Evolutionary conservation across 805 yeast genomes (phyloP), one percentile per base, ranked within the genome.

Genomic region (Yarrowia deformans): DNA sequence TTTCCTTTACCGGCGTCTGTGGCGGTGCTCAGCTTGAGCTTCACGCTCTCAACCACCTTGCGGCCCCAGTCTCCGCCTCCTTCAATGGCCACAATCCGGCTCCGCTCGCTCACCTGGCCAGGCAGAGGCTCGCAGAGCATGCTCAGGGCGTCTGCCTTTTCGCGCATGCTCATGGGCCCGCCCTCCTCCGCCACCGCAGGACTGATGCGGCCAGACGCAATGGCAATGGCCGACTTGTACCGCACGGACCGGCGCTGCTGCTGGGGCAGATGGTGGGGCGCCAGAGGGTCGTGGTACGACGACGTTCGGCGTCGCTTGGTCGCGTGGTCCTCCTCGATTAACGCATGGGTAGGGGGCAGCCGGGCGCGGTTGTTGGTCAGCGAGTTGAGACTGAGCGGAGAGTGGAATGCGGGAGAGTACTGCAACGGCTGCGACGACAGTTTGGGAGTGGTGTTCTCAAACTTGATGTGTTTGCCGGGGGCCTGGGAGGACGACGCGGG

Each of bases 91-190:
- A 63, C 56, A n/a, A 63, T 48, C 16, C 46, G 16, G 48, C 56
- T 48, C 37, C 68, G 45, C 3, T 35, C 45, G 8, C 23, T 60
- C 18, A n/a, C 12, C 19, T n/a, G 16, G 9, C 56, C 69, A 0
- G 69, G 69, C 16, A 68, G 46, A 12, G 73, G 72, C 45, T 70
- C 71, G 39, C 75, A 73, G 5, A 73, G 70, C 50, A 70, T 70
- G 9, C 72, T 69, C 48, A 74, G 55, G 39, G 72, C 69, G 37
- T 74, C 76, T 2, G 73, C 75, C 68, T 74, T 74, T 16, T 74
- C 76, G 1, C 72, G 70, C 39, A 72, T 66, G n/a, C 69, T 71
- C 60, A 73, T 67, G 35, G 64, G 69, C 0, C 40, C 49, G 10
- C 49, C 52, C 12, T 60, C 66, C 18, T 60, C 34, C 9, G 48